A percentile compares a stretch with the other conserved stretches of the same genome.
Evolutionary conservation across 2,329 filamentous ascomycete species (phyloP).

Genomic region (Fusarium keratoplasticum): DNA sequence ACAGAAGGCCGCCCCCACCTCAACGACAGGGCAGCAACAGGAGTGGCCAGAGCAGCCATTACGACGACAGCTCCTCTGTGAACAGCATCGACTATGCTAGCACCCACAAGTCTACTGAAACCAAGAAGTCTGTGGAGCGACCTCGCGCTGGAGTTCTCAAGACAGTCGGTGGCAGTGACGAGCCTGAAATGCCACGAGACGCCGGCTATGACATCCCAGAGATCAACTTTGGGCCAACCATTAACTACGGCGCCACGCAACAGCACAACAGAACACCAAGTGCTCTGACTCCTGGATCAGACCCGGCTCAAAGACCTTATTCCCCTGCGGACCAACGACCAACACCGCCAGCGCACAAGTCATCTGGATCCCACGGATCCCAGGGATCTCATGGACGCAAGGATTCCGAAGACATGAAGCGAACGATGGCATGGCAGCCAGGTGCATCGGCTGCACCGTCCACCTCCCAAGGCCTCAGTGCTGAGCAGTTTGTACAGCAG

Average conservation of each 20-base stretch:
- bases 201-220: slow-evolving; percentile 71
- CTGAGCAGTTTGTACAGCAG: slow-evolving; percentile 88
- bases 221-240: slow-evolving; percentile 88
- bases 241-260: slow-evolving; percentile 68
- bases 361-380: slow-evolving; percentile 35
- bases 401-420: slow-evolving; percentile 66
- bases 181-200: slow-evolving; percentile 32
- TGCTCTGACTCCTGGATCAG: slow-evolving; percentile 14
- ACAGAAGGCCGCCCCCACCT: slow-evolving; percentile 40
- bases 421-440: slow-evolving; percentile 84
- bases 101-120: slow-evolving; percentile 40
- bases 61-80: slow-evolving; percentile 69
- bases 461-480: slow-evolving; percentile 68
- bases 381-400: slow-evolving; percentile 56
- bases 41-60: slow-evolving; percentile 57
- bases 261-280: slow-evolving; percentile 48
- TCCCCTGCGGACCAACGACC: slow-evolving; percentile 47
- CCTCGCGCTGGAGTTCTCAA: slow-evolving; percentile 84
- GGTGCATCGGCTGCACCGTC: slow-evolving; percentile 65
- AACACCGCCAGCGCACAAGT: slow-evolving; percentile 37
- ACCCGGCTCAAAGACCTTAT: slow-evolving; percentile 44
- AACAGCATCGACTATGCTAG: slow-evolving; percentile 41
- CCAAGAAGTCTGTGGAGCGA: slow-evolving; percentile 63
- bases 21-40: slow-evolving; percentile 43
- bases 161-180: slow-evolving; percentile 72